A percentile compares a stretch with the other conserved stretches of the same genome.
Conservation (phyloP, 176 grass and related monocot species). For the Cenchrus fungigraminus region DNA sequence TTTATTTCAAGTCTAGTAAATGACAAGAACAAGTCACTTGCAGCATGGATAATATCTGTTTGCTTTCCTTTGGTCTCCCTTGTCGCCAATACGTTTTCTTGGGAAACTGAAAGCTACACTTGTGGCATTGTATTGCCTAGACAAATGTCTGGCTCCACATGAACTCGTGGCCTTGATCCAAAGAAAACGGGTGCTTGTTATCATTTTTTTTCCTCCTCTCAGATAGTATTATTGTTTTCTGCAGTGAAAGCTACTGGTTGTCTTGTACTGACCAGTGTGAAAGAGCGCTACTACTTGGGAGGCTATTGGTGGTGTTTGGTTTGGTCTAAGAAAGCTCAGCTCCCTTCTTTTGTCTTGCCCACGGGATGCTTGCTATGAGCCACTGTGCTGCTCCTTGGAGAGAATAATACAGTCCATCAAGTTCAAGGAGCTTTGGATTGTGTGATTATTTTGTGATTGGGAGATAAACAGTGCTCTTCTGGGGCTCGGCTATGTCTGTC, state of each 20-base stretch:
- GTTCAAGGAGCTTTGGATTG: not conserved
- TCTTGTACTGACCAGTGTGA: slow-evolving; percentile 20
- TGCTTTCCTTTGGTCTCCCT: not conserved
- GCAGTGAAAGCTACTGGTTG: slow-evolving; percentile 47
- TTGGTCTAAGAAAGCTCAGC: slow-evolving; percentile 43
- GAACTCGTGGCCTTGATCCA: slow-evolving; percentile 24
- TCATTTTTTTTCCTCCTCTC: slow-evolving; percentile 11
- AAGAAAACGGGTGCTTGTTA: slow-evolving; percentile 9
- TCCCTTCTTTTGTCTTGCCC: slow-evolving; percentile 25
- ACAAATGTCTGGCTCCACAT: slow-evolving; percentile 30
- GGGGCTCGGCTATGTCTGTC: slow-evolving; percentile 49
- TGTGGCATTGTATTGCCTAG: slow-evolving; percentile 26
- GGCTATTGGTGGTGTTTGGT: slow-evolving; percentile 23
- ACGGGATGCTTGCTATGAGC: slow-evolving; percentile 31
- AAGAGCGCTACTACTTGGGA: slow-evolving; percentile 22
- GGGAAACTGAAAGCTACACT: slow-evolving; percentile 36
- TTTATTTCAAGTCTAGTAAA: slow-evolving; percentile 14
- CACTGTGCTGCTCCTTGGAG: not conserved
- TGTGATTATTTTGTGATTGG: not conserved
- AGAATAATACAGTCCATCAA: slow-evolving; percentile 14
- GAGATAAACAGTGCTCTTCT: not conserved
- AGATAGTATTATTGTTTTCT: slow-evolving; percentile 21
- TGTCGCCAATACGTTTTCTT: not conserved
- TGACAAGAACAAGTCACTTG: slow-evolving; percentile 28
- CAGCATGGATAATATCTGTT: not conserved